These are phyloP conservation scores for Leccinum ochraceum DNA, from an alignment of 768 basidiomycete species.

Conservation along the genomic window DNA sequence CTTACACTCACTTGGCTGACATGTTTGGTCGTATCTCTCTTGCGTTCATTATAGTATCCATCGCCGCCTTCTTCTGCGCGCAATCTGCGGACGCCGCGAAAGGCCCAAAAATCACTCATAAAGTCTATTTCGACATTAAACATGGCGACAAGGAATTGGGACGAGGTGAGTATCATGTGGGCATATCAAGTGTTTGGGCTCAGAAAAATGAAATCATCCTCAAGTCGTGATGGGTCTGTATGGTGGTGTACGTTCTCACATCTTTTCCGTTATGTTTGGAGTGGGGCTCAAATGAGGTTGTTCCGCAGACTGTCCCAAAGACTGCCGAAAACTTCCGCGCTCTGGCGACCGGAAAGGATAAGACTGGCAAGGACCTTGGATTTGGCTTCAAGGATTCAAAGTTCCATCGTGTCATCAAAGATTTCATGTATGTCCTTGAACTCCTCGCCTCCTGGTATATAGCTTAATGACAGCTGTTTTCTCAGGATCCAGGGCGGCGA, in stretches of 20 bases:
- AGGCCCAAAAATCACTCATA: conserved; percentile 88
- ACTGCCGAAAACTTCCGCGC: conserved; percentile 98
- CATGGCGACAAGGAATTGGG: conserved; percentile 89
- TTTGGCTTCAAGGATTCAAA: conserved; percentile 94
- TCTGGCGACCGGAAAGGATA: conserved; percentile 79
- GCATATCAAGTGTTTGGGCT: not conserved
- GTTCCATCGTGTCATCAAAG: conserved; percentile 95
- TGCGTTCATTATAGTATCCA: conserved; percentile 58
- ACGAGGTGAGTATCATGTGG: conserved; percentile 52
- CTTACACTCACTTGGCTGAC: conserved; percentile 12
- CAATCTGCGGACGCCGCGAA: conserved; percentile 79
- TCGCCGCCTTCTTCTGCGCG: conserved; percentile 71
- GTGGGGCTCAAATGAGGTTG: not conserved
- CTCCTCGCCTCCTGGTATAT: not conserved
- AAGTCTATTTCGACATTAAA: conserved; percentile 92
- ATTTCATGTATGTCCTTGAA: conserved; percentile 69
- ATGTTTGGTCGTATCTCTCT: conserved; percentile 66
- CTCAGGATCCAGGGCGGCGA: conserved; percentile 96
- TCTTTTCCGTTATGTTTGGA: not conserved
- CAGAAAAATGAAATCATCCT: conserved; percentile 9
- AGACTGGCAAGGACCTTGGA: conserved; percentile 62
- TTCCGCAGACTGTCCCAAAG: conserved; percentile 82
- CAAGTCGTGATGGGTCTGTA: conserved; percentile 87
- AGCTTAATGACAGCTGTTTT: not conserved
- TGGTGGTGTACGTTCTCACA: conserved; percentile 63